Evolutionary conservation across 768 basidiomycete species (phyloP).

Genomic region (Lactarius evosmus): DNA sequence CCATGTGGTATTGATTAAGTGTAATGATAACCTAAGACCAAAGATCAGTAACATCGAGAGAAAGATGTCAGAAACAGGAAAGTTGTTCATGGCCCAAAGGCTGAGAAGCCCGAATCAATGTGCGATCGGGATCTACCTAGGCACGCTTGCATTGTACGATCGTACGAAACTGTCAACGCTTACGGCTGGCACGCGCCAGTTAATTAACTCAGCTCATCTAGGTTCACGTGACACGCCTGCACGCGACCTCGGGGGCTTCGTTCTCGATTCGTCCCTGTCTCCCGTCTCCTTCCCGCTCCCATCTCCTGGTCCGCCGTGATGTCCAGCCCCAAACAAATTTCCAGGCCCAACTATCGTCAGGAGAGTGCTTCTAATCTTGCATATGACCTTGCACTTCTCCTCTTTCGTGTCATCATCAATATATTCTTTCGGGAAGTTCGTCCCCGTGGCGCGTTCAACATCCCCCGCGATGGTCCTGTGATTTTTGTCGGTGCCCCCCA

Average conservation of each 20-base stretch:
- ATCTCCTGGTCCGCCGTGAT: constrained; percentile 3
- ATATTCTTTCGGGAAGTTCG: constrained; percentile 96
- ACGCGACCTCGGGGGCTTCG: background rate
- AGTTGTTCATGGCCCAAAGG: no score
- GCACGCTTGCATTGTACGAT: background rate
- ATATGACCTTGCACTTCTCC: constrained; percentile 75
- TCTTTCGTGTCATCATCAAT: constrained; percentile 82
- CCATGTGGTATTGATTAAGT: no score
- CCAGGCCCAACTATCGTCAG: background rate
- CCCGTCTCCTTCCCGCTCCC: constrained; percentile 29
- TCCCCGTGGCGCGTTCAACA: constrained; percentile 89
- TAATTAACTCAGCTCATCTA: background rate
- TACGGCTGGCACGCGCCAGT: background rate
- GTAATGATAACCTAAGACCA: background rate
- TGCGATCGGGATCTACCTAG: background rate
- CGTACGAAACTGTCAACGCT: no score
- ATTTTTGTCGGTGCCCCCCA: constrained; percentile 95
- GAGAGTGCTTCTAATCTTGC: constrained; percentile 28
- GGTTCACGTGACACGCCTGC: background rate
- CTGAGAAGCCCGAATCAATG: background rate
- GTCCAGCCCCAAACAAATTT: background rate
- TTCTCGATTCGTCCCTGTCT: no score
- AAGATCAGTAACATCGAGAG: no score
- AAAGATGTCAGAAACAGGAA: no score
- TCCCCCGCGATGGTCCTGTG: constrained; percentile 83